Conservation (phyloP, 306 rosid species). For the Fagus sylvatica region DNA sequence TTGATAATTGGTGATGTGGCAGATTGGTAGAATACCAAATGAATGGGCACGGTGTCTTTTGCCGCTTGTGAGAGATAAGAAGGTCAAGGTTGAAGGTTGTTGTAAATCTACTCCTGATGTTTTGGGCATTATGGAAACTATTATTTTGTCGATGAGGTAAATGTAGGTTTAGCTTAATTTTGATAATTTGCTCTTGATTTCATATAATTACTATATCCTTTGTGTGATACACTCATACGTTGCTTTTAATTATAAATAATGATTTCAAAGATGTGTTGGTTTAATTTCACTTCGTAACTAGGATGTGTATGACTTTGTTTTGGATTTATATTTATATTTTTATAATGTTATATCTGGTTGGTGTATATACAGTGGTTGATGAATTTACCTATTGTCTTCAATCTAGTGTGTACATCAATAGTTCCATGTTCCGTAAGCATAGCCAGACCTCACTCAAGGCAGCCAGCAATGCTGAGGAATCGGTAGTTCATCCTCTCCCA, state of each 20-base stretch:
- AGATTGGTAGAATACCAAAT: constrained; percentile 94
- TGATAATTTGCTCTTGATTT: constrained; percentile 2
- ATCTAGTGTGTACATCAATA: constrained; percentile 69
- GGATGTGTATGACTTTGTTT: neutral
- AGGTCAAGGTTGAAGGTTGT: constrained; percentile 66
- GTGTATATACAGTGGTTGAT: constrained; percentile 9
- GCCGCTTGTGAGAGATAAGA: constrained; percentile 77
- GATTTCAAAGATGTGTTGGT: neutral
- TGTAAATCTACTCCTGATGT: constrained; percentile 71
- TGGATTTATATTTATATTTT: neutral
- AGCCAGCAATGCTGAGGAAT: constrained; percentile 65
- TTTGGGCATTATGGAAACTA: constrained; percentile 76
- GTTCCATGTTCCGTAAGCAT: constrained; percentile 68
- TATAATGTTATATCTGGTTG: neutral
- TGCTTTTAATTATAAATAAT: neutral
- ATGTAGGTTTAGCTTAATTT: neutral
- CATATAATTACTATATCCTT: neutral
- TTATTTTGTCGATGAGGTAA: constrained; percentile 74
- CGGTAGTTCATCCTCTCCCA: constrained; percentile 85
- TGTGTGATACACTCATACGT: neutral
- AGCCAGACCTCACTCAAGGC: constrained; percentile 69
- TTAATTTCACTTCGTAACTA: neutral
- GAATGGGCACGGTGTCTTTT: constrained; percentile 95
- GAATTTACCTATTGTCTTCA: constrained; percentile 8
- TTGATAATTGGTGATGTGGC: constrained; percentile 26